Conservation (phyloP, 495 filamentous ascomycete species). For the Aspergillus baeticus region DNA sequence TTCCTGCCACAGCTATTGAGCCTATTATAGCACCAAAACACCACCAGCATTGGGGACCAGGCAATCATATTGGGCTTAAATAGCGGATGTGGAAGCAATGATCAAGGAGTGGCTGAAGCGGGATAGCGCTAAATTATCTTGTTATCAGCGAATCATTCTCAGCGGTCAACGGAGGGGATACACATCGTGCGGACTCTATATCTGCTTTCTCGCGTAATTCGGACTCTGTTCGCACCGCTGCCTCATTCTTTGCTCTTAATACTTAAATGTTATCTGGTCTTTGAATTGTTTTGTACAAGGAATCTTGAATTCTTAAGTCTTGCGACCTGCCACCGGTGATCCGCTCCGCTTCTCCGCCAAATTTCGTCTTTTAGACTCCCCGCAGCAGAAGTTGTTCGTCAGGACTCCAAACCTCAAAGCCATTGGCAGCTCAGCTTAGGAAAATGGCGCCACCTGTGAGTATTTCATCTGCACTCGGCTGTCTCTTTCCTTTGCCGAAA, state of each 20-base stretch:
- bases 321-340: slow-evolving; percentile 1
- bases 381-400: slow-evolving; percentile 9
- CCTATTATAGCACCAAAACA: too few relatives aligned
- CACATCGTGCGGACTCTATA: not conserved
- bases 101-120: too few relatives aligned
- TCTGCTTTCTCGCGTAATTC: not conserved
- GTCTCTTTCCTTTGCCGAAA: not conserved
- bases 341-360: slow-evolving; percentile 4
- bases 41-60: too few relatives aligned
- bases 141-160: slow-evolving; percentile 1
- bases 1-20: too few relatives aligned
- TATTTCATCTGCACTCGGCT: not conserved
- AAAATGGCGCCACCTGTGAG: slow-evolving; percentile 41
- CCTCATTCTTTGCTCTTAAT: too few relatives aligned
- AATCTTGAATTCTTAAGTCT: not conserved
- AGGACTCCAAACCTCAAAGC: not conserved
- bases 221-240: too few relatives aligned
- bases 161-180: slow-evolving; percentile 1
- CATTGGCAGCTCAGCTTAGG: not conserved
- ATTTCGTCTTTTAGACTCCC: slow-evolving; percentile 10
- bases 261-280: too few relatives aligned
- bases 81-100: too few relatives aligned
- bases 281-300: too few relatives aligned
- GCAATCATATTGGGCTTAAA: too few relatives aligned
- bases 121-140: not conserved